Evolutionary conservation across 1,284 basidiomycete species (phyloP).

Genomic region (Mycena sp.): DNA sequence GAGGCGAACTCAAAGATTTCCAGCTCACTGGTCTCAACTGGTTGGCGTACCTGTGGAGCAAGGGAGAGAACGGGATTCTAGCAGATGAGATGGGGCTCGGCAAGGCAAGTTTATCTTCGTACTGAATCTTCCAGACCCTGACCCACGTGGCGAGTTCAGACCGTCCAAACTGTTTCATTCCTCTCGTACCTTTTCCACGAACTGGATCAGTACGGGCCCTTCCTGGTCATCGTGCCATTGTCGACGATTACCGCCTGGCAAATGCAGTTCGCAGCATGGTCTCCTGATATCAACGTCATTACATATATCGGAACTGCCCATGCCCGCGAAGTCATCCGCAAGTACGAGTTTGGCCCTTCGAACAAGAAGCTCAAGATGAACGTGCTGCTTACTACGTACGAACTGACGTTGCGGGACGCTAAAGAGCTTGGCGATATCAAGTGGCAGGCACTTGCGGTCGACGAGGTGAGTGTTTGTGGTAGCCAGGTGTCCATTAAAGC

Average conservation of each 20-base stretch:
- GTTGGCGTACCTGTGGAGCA: constrained; percentile 96
- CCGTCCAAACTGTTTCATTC: constrained; percentile 97
- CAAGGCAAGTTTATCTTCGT: constrained; percentile 64
- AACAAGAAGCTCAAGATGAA: constrained; percentile 95
- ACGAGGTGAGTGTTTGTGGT: constrained; percentile 72
- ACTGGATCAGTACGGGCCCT: constrained; percentile 94
- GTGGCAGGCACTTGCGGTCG: constrained; percentile 97
- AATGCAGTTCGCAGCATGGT: constrained; percentile 94
- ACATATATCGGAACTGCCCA: constrained; percentile 94
- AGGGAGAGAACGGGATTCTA: constrained; percentile 96
- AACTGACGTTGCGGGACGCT: constrained; percentile 92
- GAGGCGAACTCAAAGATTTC: constrained; percentile 95
- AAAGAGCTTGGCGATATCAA: constrained; percentile 93
- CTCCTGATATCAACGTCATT: constrained; percentile 96
- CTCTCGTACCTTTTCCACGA: constrained; percentile 96
- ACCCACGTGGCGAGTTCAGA: constrained; percentile 52
- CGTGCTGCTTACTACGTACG: constrained; percentile 97
- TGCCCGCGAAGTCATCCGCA: constrained; percentile 91
- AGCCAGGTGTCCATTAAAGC: not conserved
- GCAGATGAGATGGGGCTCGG: constrained; percentile 99
- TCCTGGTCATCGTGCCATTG: constrained; percentile 97
- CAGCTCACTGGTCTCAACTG: constrained; percentile 98
- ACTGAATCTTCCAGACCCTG: constrained; percentile 20
- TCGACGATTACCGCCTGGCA: constrained; percentile 99
- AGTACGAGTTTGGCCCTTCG: constrained; percentile 91